phyloP scores from a whole-genome alignment of 163 green algal genomes.

The Chlamydomonas reinhardtii region DNA sequence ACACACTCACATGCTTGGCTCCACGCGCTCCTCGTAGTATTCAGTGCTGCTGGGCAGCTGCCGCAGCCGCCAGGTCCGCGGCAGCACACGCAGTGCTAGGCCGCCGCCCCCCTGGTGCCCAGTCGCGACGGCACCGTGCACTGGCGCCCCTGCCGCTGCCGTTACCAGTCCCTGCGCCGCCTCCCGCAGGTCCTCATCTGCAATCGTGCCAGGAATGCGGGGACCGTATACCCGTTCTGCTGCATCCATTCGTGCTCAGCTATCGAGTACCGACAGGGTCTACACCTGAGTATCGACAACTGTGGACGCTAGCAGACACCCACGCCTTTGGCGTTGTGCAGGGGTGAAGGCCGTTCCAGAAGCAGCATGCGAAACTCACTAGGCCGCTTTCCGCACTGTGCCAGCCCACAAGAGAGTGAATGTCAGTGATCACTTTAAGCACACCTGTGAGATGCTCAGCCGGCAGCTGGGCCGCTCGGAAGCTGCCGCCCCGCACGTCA shows the following conservation, averaged over 20 bases:
- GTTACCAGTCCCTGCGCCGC: conserved; percentile 1
- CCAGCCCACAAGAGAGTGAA: background rate
- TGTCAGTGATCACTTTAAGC: too few relatives aligned
- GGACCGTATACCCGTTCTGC: too few relatives aligned
- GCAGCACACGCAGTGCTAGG: background rate
- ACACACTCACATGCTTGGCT: background rate
- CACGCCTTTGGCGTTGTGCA: too few relatives aligned
- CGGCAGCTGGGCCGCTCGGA: background rate
- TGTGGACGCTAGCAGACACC: too few relatives aligned
- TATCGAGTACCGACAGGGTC: too few relatives aligned
- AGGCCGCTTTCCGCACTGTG: too few relatives aligned
- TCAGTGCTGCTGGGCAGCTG: conserved; percentile 21
- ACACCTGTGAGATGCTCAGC: conserved; percentile 22
- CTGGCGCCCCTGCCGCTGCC: background rate
- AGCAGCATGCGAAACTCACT: too few relatives aligned
- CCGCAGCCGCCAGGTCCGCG: background rate
- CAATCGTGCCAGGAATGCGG: too few relatives aligned
- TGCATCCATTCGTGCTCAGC: too few relatives aligned
- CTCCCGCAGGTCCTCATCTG: conserved; percentile 46
- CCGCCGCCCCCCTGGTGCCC: background rate
- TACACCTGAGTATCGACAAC: too few relatives aligned
- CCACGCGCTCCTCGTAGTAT: conserved; percentile 19
- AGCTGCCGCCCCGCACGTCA: conserved; percentile 14
- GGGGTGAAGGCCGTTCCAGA: too few relatives aligned
- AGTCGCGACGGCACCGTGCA: too few relatives aligned